Percentiles rank a stretch among this genome's conserved stretches.
These are phyloP conservation scores for Hyaloscypha bicolor DNA, from an alignment of 495 filamentous ascomycete species.

Conservation along the genomic window DNA sequence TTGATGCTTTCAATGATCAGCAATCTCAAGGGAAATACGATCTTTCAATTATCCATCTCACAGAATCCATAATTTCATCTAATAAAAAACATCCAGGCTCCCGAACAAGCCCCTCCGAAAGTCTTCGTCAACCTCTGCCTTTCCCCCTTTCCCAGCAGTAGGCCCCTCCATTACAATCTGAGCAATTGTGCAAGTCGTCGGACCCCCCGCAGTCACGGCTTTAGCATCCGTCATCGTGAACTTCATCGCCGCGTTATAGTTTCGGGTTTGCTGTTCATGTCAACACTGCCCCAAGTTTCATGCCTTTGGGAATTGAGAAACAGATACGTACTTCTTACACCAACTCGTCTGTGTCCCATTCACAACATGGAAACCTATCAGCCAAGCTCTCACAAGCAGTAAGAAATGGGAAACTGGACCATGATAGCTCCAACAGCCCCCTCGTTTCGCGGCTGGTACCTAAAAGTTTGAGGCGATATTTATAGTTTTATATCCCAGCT, in stretches of 20 bases:
- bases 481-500: too few species aligned
- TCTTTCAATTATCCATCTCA: too few species aligned
- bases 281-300: background rate
- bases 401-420: too few species aligned
- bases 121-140: background rate
- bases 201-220: background rate
- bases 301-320: background rate
- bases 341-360: slow-evolving; percentile 12
- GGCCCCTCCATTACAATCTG: slow-evolving; percentile 14
- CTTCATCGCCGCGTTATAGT: slow-evolving; percentile 12
- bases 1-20: too few species aligned
- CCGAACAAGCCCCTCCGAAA: background rate
- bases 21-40: too few species aligned
- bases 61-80: too few species aligned
- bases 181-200: slow-evolving; percentile 18
- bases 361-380: background rate
- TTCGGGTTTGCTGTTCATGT: background rate
- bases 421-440: too few species aligned
- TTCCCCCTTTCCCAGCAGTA: background rate
- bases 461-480: too few species aligned
- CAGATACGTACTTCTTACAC: slow-evolving; percentile 15
- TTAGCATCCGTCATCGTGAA: slow-evolving; percentile 4
- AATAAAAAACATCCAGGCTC: background rate
- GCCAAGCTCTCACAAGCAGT: too few species aligned
- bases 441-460: too few species aligned